Evolutionary conservation across 805 yeast genomes (phyloP).

Genomic region (Saccharomycopsis olivae): DNA sequence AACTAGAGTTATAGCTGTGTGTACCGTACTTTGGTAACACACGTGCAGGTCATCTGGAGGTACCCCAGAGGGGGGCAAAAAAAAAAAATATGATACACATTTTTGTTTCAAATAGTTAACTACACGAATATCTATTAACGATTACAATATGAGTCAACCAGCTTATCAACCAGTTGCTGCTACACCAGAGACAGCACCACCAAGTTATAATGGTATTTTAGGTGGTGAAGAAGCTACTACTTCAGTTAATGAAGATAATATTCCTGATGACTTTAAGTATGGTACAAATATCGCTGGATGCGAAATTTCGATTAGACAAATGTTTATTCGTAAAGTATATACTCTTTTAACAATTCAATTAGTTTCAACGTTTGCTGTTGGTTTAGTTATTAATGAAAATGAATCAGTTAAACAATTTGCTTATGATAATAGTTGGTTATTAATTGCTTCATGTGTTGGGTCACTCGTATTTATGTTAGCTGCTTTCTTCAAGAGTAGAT

Average conservation of each 20-base stretch:
- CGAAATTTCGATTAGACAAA: slow-evolving; percentile 62
- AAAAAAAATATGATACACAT: no score
- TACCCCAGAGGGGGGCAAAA: no score
- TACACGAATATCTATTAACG: no score
- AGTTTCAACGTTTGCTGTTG: slow-evolving; percentile 47
- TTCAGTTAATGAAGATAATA: slow-evolving; percentile 19
- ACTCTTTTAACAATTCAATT: slow-evolving; percentile 58
- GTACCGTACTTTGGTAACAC: no score
- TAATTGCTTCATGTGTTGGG: slow-evolving; percentile 45
- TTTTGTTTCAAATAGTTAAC: no score
- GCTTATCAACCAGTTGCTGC: not conserved
- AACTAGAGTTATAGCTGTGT: no score
- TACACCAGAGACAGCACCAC: slow-evolving; percentile 6
- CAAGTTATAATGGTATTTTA: slow-evolving; percentile 11
- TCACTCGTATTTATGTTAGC: slow-evolving; percentile 57
- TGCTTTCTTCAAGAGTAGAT: slow-evolving; percentile 49
- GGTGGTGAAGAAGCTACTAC: slow-evolving; percentile 1
- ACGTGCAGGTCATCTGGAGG: no score
- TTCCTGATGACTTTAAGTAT: slow-evolving; percentile 76
- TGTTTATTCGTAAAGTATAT: slow-evolving; percentile 73
- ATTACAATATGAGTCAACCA: no score
- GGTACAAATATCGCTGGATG: slow-evolving; percentile 70
- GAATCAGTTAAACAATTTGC: slow-evolving; percentile 43
- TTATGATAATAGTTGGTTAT: slow-evolving; percentile 45
- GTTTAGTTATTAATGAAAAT: slow-evolving; percentile 38